These are phyloP conservation scores for Pseudogymnoascus sp. DNA, from an alignment of 2,329 filamentous ascomycete species.

Conservation along the genomic window DNA sequence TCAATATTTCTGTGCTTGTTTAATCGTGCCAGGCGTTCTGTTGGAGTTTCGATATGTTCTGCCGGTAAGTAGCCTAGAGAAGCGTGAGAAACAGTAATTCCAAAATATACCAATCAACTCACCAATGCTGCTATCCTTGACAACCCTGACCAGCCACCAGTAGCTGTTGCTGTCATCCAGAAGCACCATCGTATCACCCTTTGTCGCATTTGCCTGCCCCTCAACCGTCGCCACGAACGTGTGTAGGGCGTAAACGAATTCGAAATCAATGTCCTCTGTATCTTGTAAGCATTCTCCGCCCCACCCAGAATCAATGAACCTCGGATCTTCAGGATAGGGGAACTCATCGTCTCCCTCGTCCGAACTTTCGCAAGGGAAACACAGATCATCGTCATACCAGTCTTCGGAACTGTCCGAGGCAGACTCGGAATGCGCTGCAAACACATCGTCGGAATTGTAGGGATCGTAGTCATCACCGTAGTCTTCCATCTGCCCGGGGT, in stretches of 20 bases:
- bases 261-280: conserved; percentile 98
- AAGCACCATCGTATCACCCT: conserved; percentile 97
- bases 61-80: conserved; percentile 80
- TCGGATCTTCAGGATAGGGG: conserved; percentile 42
- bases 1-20: conserved; percentile 99
- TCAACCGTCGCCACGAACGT: conserved; percentile 97
- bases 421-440: conserved; percentile 15
- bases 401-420: conserved; percentile 20
- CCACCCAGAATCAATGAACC: conserved; percentile 66
- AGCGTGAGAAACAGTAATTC: background rate
- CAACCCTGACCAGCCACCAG: conserved; percentile 96
- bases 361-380: conserved; percentile 38
- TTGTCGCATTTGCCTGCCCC: conserved; percentile 95
- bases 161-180: conserved; percentile 99
- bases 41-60: conserved; percentile 97
- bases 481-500: conserved; percentile 7
- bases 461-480: conserved; percentile 36
- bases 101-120: conserved; percentile 20
- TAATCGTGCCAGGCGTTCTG: conserved; percentile 81
- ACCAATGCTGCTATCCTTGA: conserved; percentile 95
- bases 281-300: conserved; percentile 79
- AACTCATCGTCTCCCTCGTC: conserved; percentile 55
- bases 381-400: conserved; percentile 24
- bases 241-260: conserved; percentile 96
- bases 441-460: conserved; percentile 41